These are phyloP conservation scores for Helotiales sp. DNA, from an alignment of 2,329 filamentous ascomycete species.

Conservation along the genomic window DNA sequence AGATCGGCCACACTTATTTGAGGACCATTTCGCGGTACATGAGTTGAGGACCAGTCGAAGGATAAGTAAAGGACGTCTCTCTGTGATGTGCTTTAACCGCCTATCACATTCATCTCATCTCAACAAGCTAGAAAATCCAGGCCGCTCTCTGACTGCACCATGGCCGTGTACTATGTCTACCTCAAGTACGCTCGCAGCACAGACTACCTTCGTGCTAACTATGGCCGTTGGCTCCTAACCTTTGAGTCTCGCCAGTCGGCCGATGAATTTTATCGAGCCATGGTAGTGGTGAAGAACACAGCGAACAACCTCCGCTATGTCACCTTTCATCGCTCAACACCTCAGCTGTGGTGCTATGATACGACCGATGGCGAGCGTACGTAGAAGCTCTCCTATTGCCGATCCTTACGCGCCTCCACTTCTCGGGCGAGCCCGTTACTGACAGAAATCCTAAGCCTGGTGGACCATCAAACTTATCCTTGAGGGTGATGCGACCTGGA, in stretches of 20 bases:
- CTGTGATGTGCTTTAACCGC: too few relatives aligned
- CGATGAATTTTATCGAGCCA: background rate
- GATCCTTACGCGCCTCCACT: too few relatives aligned
- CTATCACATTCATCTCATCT: too few relatives aligned
- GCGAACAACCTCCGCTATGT: background rate
- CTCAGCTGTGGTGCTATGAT: conserved; percentile 1
- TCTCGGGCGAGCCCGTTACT: background rate
- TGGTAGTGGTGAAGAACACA: background rate
- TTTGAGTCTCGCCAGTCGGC: conserved; percentile 2
- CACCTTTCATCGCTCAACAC: background rate
- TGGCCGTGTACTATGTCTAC: background rate
- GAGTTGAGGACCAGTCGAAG: background rate
- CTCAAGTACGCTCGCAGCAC: conserved; percentile 1
- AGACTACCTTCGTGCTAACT: background rate
- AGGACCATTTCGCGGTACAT: background rate
- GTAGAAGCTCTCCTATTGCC: background rate
- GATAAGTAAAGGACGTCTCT: background rate
- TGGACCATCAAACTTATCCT: background rate
- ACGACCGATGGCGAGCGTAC: background rate
- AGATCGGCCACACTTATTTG: background rate
- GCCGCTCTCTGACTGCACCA: background rate
- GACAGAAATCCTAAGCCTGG: background rate
- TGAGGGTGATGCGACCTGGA: background rate
- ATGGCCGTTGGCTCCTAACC: background rate
- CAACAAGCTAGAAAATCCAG: too few relatives aligned